A percentile compares a stretch with the other conserved stretches of the same genome.
Evolutionary conservation across 192 early-diverging fungal species (phyloP).

Genomic region (Linnemannia elongata): DNA sequence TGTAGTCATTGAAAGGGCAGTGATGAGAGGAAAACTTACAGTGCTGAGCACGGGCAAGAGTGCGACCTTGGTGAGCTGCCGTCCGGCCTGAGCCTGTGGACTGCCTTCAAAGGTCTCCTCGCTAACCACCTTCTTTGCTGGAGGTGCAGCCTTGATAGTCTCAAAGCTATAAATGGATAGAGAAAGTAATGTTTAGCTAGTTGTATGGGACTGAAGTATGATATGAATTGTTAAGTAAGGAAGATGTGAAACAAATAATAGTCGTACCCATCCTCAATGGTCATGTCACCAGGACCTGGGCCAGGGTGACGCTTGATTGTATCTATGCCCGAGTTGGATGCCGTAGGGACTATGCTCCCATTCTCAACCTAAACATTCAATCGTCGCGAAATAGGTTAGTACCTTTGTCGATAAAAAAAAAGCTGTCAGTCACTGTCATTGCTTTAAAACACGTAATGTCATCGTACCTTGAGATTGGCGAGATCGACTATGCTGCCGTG

Average conservation of each 20-base stretch:
- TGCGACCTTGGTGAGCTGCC: constrained; percentile 40
- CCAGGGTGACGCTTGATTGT: constrained; percentile 6
- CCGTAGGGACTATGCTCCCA: not conserved
- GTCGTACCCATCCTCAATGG: constrained; percentile 45
- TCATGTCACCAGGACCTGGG: constrained; percentile 18
- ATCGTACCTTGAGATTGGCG: constrained; percentile 26
- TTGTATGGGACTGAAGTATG: not conserved
- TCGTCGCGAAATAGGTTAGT: not conserved
- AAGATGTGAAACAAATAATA: not conserved
- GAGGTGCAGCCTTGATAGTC: constrained; percentile 41
- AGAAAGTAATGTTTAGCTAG: not conserved
- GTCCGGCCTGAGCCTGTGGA: constrained; percentile 41
- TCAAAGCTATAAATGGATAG: constrained; percentile 17
- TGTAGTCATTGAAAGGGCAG: not conserved
- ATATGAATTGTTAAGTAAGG: not conserved
- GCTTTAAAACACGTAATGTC: not conserved
- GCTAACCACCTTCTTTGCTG: constrained; percentile 23
- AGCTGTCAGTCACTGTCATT: not conserved
- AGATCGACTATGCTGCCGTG: constrained; percentile 41
- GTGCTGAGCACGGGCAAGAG: constrained; percentile 46
- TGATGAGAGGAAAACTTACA: constrained; percentile 11
- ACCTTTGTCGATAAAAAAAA: not conserved
- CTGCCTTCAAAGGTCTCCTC: constrained; percentile 38
- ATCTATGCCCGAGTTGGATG: not conserved
- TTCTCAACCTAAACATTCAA: not conserved